Percentiles rank a stretch among this genome's conserved stretches.
Evolutionary conservation across 2,329 filamentous ascomycete genomes (phyloP).

Genomic region (Botrytis fabae): DNA sequence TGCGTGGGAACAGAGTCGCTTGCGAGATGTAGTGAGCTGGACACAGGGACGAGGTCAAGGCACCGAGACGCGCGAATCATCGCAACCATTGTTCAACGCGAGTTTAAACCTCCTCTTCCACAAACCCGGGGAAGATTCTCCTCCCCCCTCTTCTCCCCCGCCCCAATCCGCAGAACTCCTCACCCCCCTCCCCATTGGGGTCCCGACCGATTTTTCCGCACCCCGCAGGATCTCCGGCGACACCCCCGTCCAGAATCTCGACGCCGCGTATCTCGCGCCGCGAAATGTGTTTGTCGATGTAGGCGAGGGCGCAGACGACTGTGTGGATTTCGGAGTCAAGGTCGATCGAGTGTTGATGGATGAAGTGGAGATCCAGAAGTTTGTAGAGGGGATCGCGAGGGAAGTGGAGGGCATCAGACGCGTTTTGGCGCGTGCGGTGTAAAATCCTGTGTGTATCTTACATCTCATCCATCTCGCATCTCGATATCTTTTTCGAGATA

Average conservation of each 20-base stretch:
- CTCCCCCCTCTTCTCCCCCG: not conserved
- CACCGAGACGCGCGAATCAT: too few species aligned
- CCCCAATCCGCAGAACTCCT: not conserved
- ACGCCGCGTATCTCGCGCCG: not conserved
- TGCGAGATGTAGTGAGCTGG: conserved; percentile 5
- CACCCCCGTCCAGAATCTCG: too few species aligned
- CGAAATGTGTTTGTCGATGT: conserved; percentile 15
- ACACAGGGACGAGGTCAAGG: not conserved
- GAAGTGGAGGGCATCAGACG: not conserved
- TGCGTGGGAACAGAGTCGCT: not conserved
- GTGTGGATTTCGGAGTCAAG: conserved; percentile 6
- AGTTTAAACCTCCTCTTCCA: conserved; percentile 10
- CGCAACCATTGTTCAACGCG: not conserved
- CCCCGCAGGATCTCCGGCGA: too few species aligned
- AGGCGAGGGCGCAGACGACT: not conserved
- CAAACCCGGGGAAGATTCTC: not conserved
- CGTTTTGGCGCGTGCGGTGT: not conserved
- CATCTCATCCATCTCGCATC: too few species aligned
- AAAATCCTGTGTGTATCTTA: not conserved
- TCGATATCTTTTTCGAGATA: too few species aligned
- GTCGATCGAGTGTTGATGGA: not conserved
- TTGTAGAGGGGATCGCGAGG: not conserved
- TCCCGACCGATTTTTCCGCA: not conserved
- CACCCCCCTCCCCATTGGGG: not conserved
- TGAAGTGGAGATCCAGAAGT: not conserved